Evolutionary conservation across 176 grass and related monocot species (phyloP).

Genomic region (Musa schizocarpa): DNA sequence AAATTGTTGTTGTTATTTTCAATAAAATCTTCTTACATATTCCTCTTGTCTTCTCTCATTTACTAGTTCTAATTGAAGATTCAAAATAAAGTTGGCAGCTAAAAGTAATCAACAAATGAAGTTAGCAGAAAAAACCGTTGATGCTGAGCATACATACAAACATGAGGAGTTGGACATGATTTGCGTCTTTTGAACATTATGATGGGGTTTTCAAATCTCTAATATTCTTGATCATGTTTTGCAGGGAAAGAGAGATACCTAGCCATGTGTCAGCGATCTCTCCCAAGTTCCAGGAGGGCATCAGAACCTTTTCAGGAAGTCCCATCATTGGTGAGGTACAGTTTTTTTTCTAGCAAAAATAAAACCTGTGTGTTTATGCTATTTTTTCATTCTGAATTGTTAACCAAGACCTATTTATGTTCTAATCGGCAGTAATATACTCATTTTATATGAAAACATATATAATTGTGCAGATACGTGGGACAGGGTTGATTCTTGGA

Average conservation of each 20-base stretch:
- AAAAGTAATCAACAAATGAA: neutral
- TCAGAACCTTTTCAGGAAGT: conserved; percentile 56
- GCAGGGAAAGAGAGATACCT: conserved; percentile 83
- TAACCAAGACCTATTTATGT: no score
- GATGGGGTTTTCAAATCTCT: neutral
- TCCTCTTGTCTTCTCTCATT: neutral
- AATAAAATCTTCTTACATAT: neutral
- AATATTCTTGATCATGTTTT: conserved; percentile 16
- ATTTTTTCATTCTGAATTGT: neutral
- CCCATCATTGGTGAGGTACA: conserved; percentile 87
- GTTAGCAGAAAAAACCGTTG: no score
- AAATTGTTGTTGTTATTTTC: neutral
- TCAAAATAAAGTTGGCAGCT: neutral
- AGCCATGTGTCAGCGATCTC: conserved; percentile 52
- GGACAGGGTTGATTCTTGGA: conserved; percentile 63
- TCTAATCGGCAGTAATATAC: neutral
- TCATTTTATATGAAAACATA: neutral
- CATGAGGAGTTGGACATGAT: neutral
- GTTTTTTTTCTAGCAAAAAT: neutral
- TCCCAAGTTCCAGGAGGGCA: conserved; percentile 75
- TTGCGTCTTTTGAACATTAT: neutral
- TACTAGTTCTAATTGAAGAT: neutral
- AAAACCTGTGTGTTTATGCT: no score
- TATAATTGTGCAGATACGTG: conserved; percentile 56
- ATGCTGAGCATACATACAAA: neutral